Evolutionary conservation across 176 grass and related monocot species (phyloP).

Genomic region (Phoenix dactylifera): DNA sequence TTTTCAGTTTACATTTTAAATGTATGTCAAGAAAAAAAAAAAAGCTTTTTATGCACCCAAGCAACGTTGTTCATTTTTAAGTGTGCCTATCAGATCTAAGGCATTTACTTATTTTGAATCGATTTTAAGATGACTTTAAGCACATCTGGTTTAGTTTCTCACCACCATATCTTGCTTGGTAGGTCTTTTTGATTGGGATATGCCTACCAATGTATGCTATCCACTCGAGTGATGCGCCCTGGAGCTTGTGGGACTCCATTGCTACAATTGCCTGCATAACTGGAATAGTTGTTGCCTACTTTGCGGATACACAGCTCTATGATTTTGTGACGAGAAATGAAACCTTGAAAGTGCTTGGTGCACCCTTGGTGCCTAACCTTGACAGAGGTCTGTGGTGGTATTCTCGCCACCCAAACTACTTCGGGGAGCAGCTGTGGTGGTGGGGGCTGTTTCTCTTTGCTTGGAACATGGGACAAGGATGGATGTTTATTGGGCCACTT

Average conservation of each 20-base stretch:
- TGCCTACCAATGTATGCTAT: conserved; percentile 77
- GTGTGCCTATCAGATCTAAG: too few relatives aligned
- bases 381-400: conserved; percentile 60
- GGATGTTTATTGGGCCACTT: conserved; percentile 69
- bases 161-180: not conserved
- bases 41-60: too few relatives aligned
- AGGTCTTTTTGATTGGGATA: conserved; percentile 90
- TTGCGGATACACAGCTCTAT: conserved; percentile 80
- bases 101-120: not conserved
- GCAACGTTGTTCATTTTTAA: too few relatives aligned
- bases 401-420: conserved; percentile 93
- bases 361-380: conserved; percentile 34
- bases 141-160: not conserved
- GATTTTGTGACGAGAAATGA: conserved; percentile 45
- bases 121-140: not conserved
- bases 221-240: conserved; percentile 40
- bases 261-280: conserved; percentile 37
- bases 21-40: too few relatives aligned
- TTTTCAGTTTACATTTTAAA: too few relatives aligned
- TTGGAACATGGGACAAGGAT: conserved; percentile 57
- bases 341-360: conserved; percentile 28
- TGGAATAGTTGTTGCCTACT: conserved; percentile 52
- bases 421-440: conserved; percentile 91
- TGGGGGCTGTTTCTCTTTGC: conserved; percentile 75
- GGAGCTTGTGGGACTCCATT: conserved; percentile 43